Conservation (phyloP, 352 stramenopile genomes). For the Phytophthora sp. region DNA sequence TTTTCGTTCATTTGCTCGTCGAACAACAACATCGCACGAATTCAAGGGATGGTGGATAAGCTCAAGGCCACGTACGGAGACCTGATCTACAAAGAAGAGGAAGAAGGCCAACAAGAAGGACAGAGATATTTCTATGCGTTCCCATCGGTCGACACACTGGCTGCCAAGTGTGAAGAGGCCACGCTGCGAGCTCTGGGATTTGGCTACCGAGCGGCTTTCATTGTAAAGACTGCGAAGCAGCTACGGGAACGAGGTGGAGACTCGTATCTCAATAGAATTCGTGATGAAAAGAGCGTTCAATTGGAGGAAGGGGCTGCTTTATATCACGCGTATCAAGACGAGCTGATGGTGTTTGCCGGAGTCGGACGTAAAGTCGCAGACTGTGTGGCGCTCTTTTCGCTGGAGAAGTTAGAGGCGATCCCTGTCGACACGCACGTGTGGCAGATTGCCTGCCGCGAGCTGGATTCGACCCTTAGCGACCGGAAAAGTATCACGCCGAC, state of each 20-base stretch:
- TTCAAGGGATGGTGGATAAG: constrained; percentile 93
- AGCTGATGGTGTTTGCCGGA: constrained; percentile 77
- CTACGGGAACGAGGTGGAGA: constrained; percentile 68
- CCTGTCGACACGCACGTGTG: constrained; percentile 98
- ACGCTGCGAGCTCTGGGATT: constrained; percentile 88
- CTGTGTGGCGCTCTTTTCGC: constrained; percentile 97
- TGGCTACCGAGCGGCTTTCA: constrained; percentile 90
- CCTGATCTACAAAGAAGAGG: constrained; percentile 43
- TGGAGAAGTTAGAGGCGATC: constrained; percentile 93
- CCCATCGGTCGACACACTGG: constrained; percentile 85
- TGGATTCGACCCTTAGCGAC: constrained; percentile 53
- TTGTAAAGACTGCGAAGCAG: constrained; percentile 83
- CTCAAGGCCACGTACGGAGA: constrained; percentile 91
- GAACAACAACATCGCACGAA: constrained; percentile 99
- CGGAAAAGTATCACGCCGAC: constrained; percentile 84
- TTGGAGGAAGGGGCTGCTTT: neutral
- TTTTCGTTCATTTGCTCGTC: constrained; percentile 98
- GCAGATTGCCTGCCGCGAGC: constrained; percentile 93
- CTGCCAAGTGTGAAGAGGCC: constrained; percentile 69
- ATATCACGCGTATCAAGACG: constrained; percentile 50
- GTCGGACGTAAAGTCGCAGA: constrained; percentile 97
- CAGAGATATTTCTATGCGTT: constrained; percentile 85
- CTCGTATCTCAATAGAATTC: constrained; percentile 65
- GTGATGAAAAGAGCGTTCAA: constrained; percentile 30
- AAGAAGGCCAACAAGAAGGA: neutral